Conservation (phyloP, 495 filamentous ascomycete species). For the Podospora pseudoanserina region DNA sequence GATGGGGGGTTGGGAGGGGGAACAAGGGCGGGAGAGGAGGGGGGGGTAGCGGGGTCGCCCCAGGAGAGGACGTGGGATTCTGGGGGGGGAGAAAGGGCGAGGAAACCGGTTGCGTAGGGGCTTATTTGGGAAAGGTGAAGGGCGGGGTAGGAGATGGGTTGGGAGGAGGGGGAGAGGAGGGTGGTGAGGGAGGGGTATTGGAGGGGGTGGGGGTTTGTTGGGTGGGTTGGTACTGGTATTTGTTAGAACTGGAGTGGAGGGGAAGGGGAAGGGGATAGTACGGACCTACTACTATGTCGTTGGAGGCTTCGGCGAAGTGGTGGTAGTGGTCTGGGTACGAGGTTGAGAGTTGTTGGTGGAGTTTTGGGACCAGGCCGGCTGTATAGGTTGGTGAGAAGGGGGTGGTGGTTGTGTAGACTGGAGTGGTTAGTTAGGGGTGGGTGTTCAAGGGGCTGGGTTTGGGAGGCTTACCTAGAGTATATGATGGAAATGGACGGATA, state of each 20-base stretch:
- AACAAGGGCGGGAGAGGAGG: conserved; percentile 46
- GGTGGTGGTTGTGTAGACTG: background rate
- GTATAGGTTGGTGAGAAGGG: background rate
- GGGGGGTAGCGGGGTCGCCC: conserved; percentile 55
- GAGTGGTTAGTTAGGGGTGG: background rate
- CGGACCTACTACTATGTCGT: conserved; percentile 16
- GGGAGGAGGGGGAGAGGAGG: conserved; percentile 15
- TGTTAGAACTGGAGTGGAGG: background rate
- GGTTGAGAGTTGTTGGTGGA: conserved; percentile 13
- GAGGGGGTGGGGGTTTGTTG: conserved; percentile 20
- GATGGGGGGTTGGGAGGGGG: background rate
- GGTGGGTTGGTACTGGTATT: conserved; percentile 7
- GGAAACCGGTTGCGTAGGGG: conserved; percentile 51
- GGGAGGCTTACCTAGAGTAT: conserved; percentile 37
- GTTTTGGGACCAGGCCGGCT: conserved; percentile 20
- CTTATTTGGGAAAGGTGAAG: conserved; percentile 40
- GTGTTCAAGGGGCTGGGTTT: background rate
- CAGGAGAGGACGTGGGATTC: conserved; percentile 50
- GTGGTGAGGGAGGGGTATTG: conserved; percentile 27
- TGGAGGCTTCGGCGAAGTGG: conserved; percentile 27
- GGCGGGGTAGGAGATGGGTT: conserved; percentile 15
- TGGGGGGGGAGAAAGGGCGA: conserved; percentile 41
- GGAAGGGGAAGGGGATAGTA: too few relatives aligned
- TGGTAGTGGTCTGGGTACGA: conserved; percentile 6
- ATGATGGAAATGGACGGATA: conserved; percentile 32